Percentiles rank a stretch among this genome's conserved stretches.
Evolutionary conservation across 108 stramenopile species (phyloP).

Genomic region (Nitzschia sp.): DNA sequence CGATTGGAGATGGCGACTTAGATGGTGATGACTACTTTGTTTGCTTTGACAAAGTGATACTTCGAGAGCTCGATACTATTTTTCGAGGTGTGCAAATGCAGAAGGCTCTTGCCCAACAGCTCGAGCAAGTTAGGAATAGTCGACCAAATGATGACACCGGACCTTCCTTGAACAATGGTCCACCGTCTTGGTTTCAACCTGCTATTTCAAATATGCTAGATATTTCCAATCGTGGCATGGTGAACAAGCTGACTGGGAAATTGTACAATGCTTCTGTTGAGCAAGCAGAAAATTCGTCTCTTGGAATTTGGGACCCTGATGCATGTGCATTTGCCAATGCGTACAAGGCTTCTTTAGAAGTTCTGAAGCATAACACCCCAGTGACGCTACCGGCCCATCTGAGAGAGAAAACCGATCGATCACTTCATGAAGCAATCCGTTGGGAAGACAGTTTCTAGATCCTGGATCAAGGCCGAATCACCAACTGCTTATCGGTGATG

Average conservation of each 20-base stretch:
- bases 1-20: conserved; percentile 13
- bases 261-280: background rate
- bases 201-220: conserved; percentile 1
- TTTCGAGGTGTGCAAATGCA: background rate
- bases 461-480: conserved; percentile 47
- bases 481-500: conserved; percentile 52
- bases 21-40: conserved; percentile 13
- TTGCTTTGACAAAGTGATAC: background rate
- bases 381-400: background rate
- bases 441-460: too few relatives aligned
- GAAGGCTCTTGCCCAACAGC: background rate
- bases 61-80: background rate
- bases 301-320: conserved; percentile 13
- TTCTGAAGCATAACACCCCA: background rate
- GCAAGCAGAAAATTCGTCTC: background rate
- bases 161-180: background rate
- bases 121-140: background rate
- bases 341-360: conserved; percentile 4
- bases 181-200: background rate
- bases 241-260: background rate
- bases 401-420: background rate
- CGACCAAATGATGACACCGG: background rate
- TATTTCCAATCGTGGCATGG: background rate
- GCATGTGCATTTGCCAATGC: conserved; percentile 10
- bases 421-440: background rate